phyloP scores from a whole-genome alignment of 345 rosid species.

The Clarkia xantiana region DNA sequence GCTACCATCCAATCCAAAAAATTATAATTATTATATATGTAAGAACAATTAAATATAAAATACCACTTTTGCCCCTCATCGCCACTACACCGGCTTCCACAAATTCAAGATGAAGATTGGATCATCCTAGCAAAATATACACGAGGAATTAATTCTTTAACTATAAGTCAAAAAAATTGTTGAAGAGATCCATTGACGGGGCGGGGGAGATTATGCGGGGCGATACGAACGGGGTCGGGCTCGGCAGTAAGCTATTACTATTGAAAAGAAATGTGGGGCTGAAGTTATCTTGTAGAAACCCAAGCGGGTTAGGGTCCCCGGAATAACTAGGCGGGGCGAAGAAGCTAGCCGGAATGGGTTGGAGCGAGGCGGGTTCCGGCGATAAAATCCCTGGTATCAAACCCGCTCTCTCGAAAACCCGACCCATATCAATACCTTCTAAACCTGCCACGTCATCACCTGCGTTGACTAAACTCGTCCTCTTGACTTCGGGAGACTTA shows the following conservation, averaged over 20 bases:
- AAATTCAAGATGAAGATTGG: too few species aligned
- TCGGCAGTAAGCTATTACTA: too few species aligned
- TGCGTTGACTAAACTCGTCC: too few species aligned
- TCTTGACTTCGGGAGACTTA: too few species aligned
- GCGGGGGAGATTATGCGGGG: constrained; percentile 26
- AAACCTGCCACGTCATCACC: constrained; percentile 11
- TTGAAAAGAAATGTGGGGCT: constrained; percentile 26
- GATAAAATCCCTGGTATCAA: constrained; percentile 55
- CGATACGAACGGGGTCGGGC: constrained; percentile 20
- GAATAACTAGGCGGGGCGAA: constrained; percentile 36
- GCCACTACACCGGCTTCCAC: too few species aligned
- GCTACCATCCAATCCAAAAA: too few species aligned
- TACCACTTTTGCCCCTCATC: too few species aligned
- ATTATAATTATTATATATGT: too few species aligned
- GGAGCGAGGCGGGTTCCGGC: constrained; percentile 58
- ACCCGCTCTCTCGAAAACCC: constrained; percentile 20
- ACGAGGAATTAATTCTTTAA: too few species aligned
- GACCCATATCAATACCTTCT: constrained; percentile 23
- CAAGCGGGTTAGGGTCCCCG: constrained; percentile 28
- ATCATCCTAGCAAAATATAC: too few species aligned
- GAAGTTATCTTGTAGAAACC: constrained; percentile 38
- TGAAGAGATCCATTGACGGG: constrained; percentile 44
- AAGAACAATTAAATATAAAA: too few species aligned
- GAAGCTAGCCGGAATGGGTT: constrained; percentile 43
- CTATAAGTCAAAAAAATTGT: constrained; percentile 41